phyloP scores from a whole-genome alignment of 2,329 filamentous ascomycete species.

The Stachybotrys echinatus region DNA sequence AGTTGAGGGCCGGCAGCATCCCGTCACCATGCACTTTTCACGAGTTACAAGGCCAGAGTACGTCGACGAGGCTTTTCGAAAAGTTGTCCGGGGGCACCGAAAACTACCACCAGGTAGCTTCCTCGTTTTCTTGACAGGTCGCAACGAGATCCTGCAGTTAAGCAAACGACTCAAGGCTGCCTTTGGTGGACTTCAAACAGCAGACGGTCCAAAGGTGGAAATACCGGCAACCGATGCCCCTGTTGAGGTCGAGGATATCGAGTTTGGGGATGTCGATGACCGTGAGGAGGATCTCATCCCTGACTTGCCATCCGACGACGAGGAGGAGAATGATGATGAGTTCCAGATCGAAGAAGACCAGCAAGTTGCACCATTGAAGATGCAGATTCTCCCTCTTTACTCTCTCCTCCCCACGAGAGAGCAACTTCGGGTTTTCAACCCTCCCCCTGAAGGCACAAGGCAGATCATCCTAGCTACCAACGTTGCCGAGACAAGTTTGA shows the following conservation, averaged over 20 bases:
- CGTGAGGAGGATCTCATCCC: constrained; percentile 55
- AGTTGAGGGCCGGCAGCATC: constrained; percentile 86
- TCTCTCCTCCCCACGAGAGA: constrained; percentile 87
- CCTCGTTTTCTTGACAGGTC: constrained; percentile 89
- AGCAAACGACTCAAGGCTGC: constrained; percentile 70
- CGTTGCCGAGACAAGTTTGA: constrained; percentile 94
- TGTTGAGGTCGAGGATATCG: constrained; percentile 80
- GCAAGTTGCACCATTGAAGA: constrained; percentile 57
- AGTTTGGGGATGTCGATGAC: constrained; percentile 69
- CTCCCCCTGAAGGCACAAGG: constrained; percentile 74
- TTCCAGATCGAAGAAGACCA: constrained; percentile 64
- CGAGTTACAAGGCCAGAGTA: constrained; percentile 81
- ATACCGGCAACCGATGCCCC: constrained; percentile 74
- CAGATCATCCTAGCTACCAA: constrained; percentile 92
- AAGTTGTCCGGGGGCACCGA: constrained; percentile 79
- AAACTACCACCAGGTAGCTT: constrained; percentile 89
- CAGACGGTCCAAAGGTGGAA: constrained; percentile 61
- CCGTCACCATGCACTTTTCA: constrained; percentile 85
- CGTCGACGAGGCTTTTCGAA: constrained; percentile 82
- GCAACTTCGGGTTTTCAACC: constrained; percentile 85
- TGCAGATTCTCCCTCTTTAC: constrained; percentile 90
- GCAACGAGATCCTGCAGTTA: constrained; percentile 84
- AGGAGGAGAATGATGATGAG: constrained; percentile 60
- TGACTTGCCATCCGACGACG: constrained; percentile 51
- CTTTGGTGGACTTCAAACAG: constrained; percentile 52